A percentile compares a stretch with the other conserved stretches of the same genome.
phyloP scores from a whole-genome alignment of 768 basidiomycete genomes.

The Ephemerocybe angulata region DNA sequence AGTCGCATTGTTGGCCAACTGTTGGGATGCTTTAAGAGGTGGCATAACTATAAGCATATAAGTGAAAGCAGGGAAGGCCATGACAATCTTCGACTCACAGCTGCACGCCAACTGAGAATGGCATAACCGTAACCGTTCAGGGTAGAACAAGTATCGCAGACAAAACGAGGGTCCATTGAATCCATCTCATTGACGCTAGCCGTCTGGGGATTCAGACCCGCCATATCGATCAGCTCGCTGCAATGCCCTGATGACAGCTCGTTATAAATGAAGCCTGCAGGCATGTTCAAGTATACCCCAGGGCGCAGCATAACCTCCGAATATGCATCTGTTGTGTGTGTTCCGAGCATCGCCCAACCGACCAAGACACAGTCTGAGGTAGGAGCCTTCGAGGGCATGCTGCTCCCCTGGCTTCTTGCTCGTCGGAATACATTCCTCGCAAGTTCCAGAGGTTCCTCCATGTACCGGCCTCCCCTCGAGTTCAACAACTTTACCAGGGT shows the following conservation, averaged over 20 bases:
- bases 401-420: background rate
- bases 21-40: background rate
- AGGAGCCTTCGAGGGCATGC: background rate
- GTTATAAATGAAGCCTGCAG: background rate
- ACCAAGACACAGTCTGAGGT: background rate
- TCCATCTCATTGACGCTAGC: background rate
- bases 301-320: background rate
- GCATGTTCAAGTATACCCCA: background rate
- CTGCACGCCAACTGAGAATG: conserved; percentile 1
- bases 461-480: background rate
- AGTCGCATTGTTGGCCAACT: background rate
- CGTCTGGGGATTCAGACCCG: background rate
- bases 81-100: background rate
- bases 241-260: too few species aligned
- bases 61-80: background rate
- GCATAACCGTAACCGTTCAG: background rate
- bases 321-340: background rate
- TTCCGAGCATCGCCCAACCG: background rate
- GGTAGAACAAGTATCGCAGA: background rate
- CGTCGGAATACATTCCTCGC: background rate
- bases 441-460: background rate
- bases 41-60: too few species aligned
- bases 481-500: background rate
- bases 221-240: background rate
- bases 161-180: background rate